These are phyloP conservation scores for Mesotaenium endlicherianum DNA, from an alignment of 139 green algal species.

Conservation along the genomic window DNA sequence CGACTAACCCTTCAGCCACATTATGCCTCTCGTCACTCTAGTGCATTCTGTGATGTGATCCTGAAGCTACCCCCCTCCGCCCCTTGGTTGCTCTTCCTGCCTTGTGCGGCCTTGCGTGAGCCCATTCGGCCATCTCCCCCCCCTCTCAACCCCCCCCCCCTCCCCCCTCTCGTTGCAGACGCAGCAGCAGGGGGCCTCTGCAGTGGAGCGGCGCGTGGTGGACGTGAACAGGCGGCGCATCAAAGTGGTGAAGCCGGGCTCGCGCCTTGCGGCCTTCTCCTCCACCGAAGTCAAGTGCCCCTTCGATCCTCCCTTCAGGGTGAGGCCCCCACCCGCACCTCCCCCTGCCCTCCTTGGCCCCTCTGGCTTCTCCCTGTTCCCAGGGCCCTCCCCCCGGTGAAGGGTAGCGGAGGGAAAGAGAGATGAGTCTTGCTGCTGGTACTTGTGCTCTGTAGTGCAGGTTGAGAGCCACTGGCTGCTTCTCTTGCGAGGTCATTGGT, in stretches of 20 bases:
- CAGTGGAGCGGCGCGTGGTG: neutral
- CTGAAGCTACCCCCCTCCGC: no score
- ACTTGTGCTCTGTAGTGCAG: no score
- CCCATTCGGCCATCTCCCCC: neutral
- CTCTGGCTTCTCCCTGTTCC: neutral
- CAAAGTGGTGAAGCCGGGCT: conserved; percentile 14
- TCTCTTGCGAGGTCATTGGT: neutral
- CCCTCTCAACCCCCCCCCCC: neutral
- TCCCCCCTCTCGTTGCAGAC: neutral
- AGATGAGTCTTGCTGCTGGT: no score
- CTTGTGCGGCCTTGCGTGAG: no score
- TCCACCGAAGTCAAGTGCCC: conserved; percentile 5
- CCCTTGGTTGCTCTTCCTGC: no score
- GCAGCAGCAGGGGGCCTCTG: neutral
- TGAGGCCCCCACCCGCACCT: neutral
- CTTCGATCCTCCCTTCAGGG: conserved; percentile 20
- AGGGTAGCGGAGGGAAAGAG: neutral
- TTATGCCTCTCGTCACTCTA: no score
- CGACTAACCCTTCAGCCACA: no score
- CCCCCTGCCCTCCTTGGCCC: neutral
- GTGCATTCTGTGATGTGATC: no score
- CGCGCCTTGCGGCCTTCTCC: neutral
- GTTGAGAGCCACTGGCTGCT: neutral
- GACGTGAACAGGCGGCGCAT: conserved; percentile 6
- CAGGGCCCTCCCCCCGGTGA: neutral